Percentiles rank a stretch among this genome's conserved stretches.
Conservation (phyloP, 176 grass and related monocot species). For the Aegilops umbellulata region DNA sequence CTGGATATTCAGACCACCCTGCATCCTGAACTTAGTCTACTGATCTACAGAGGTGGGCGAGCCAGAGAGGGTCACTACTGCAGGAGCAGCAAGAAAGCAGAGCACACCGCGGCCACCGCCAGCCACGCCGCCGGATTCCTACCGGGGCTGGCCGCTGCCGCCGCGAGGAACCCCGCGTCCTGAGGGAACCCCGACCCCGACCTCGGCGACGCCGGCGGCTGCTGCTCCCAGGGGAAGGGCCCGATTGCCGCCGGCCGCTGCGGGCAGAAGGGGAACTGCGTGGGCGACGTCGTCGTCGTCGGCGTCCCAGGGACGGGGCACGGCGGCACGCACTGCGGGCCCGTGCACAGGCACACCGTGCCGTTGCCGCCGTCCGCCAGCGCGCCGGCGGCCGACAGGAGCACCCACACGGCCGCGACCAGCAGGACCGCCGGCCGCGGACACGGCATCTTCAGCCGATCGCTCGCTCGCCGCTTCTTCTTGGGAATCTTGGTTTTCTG, state of each 20-base stretch:
- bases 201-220: neutral
- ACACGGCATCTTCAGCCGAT: neutral
- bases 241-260: neutral
- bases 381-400: too few species aligned
- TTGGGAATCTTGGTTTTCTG: neutral
- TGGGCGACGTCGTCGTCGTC: neutral
- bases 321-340: neutral
- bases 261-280: constrained; percentile 46
- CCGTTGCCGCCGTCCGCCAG: neutral
- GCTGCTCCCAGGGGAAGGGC: constrained; percentile 43
- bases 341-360: neutral
- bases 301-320: neutral
- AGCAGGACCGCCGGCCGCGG: neutral
- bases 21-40: too few species aligned
- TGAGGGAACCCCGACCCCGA: constrained; percentile 29
- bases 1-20: too few species aligned
- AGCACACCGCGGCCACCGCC: neutral
- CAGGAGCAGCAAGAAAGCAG: constrained; percentile 34
- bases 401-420: too few species aligned
- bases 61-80: neutral
- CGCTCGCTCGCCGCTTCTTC: too few species aligned
- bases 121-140: neutral
- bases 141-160: neutral
- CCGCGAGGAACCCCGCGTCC: constrained; percentile 43
- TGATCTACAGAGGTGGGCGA: neutral